Evolutionary conservation across 1,139 yeast genomes (phyloP), one percentile per base, ranked within the genome.

Genomic region (Saccharomyces hybrid): DNA sequence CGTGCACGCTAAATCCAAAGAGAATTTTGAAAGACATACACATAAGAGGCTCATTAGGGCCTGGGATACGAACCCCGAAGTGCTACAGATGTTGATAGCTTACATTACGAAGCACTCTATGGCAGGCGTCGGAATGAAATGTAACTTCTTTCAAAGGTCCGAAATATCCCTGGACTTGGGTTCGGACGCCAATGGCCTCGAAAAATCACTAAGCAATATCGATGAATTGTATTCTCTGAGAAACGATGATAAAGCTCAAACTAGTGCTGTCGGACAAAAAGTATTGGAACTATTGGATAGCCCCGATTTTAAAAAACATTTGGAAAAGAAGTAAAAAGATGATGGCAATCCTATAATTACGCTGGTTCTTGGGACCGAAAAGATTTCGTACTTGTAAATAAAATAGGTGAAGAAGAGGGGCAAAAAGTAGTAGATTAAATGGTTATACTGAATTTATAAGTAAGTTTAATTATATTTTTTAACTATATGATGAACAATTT

Each of bases 1-100:
- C 70, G 97, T 88, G 34, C 95, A 88, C 68, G 96, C 98, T 53
- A 91, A 91, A 70, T 80, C 95, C 8, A 93, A 93, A 74, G 97
- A 93, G 74, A 93, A 93, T 75, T 93, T 88, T 74, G 88, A 88
- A 74, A 83, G 98, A 74, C 79, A 82, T 53, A 93, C 98, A 0
- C 88, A 82, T 70, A 82, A 86, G 65, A 81, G 95, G 58, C 73
- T 81, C 60, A 75, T 93, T 60, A 78, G 78, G 59, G 88, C 90
- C 20, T 90, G 81, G 77, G 98, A 93, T 71, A 82, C 97, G 26
- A 84, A 87, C 60, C 85, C 93, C 1, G 97, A 89, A 65, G 84
- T 87, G 3, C 77, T 93, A 50, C 96, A 93, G 69, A 74, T 87
- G 54, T 85, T 93, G 83, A 77, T 91, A 56, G 82, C 95, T 31